Conservation (phyloP, 2,329 filamentous ascomycete genomes). For the Blastomyces percursus region DNA sequence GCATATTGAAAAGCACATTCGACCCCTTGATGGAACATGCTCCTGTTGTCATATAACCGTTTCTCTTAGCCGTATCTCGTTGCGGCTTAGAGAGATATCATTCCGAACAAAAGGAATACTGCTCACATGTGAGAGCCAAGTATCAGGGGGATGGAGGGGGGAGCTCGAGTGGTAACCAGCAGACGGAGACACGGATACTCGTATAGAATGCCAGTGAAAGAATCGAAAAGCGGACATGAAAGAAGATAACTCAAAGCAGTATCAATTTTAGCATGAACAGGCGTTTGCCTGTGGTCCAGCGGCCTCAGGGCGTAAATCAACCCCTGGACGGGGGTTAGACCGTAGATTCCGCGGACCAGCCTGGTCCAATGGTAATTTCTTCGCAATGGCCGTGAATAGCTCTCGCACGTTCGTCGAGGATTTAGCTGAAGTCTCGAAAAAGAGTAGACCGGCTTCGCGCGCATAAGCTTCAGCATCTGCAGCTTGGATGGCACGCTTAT, state of each 20-base stretch:
- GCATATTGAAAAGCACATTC: too few species aligned
- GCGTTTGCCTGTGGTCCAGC: constrained; percentile 49
- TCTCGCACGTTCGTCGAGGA: constrained; percentile 93
- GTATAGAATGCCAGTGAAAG: neutral
- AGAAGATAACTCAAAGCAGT: neutral
- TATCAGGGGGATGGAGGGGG: neutral
- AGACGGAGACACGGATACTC: neutral
- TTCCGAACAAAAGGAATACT: neutral
- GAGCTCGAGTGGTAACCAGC: neutral
- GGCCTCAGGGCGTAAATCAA: constrained; percentile 55
- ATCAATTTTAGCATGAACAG: constrained; percentile 50
- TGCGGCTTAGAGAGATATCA: neutral
- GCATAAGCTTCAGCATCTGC: constrained; percentile 94
- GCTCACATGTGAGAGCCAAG: neutral
- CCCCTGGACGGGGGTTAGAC: constrained; percentile 50
- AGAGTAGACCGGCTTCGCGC: constrained; percentile 81
- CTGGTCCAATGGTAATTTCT: constrained; percentile 94
- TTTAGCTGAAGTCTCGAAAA: constrained; percentile 98
- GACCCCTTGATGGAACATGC: too few species aligned
- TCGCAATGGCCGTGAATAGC: constrained; percentile 93
- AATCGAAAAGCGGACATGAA: neutral
- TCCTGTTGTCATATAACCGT: neutral
- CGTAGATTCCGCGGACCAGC: constrained; percentile 81
- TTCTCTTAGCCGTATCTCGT: neutral
- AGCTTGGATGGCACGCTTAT: constrained; percentile 83